Base-by-base conservation (phyloP, 2,329 filamentous ascomycete species). In the Aureobasidium sp. region DNA sequence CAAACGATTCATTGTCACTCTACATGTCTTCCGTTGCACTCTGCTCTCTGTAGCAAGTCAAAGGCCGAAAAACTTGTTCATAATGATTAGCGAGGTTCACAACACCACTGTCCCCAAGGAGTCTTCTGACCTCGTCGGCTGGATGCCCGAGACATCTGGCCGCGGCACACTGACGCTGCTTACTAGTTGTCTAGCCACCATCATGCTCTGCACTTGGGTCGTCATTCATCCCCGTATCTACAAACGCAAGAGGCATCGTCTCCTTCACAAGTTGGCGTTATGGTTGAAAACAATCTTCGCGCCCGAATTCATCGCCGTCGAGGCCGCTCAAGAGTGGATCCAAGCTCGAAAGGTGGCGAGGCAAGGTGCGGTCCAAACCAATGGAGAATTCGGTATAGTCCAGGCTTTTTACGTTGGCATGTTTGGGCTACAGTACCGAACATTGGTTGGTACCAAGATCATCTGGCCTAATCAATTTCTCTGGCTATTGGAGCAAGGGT, bases 351-450 rank as follows among this genome's bases (percentile, higher is more conserved):
- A 66, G 23, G 71, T 71, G 27, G 65, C 71, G 9, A 65, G 67
- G 51, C 61, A 68, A 13, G 71, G 70, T 60, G 60, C 62, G 20
- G 62, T 62, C 61, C 42, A 62, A 27, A 71, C 68, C 8, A 61
- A 66, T n/a, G 67, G 67, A 34, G 48, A 68, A 29, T 63, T 73
- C 20, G 67, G 66, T 53, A 65, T 70, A 26, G 64, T 70, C 36
- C 71, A 73, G 61, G 70, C 70, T 17, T 73, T 71, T 62, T 73
- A 71, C 58, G 69, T 74, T 36, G 68, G 72, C 42, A 74, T 74
- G 71, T 68, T 73, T 34, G 72, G 70, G 39, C 61, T 74, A 6
- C 67, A 70, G 61, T 73, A 72, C 61, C 68, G 68, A 1, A 69
- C 68, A 9, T 39, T 56, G 20, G 36, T 36, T 12, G 68, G 68